phyloP scores from a whole-genome alignment of 495 filamentous ascomycete genomes.

The Penicillium mononematosum region DNA sequence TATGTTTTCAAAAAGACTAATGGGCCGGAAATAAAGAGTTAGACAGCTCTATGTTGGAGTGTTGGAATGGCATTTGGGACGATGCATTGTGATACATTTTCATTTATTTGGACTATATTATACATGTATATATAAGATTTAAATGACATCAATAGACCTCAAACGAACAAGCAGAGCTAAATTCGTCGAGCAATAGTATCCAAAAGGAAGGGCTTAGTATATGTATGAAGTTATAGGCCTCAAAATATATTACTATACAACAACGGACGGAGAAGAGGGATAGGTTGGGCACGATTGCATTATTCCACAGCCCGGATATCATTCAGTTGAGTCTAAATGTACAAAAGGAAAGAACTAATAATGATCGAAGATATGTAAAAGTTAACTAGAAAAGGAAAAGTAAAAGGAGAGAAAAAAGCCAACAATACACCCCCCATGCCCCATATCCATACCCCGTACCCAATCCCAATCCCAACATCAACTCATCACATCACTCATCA shows the following conservation, averaged over 20 bases:
- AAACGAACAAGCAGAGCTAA: not conserved
- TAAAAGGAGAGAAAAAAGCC: slow-evolving; percentile 5
- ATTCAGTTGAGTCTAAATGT: slow-evolving; percentile 14
- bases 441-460: slow-evolving; percentile 7
- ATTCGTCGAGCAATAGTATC: not conserved
- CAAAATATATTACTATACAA: not conserved
- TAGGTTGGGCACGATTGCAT: not conserved
- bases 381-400: slow-evolving; percentile 6
- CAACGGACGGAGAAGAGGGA: not conserved
- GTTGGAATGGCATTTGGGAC: not conserved
- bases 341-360: slow-evolving; percentile 13
- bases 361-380: slow-evolving; percentile 10
- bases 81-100: not conserved
- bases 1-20: slow-evolving; percentile 68
- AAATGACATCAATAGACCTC: not conserved
- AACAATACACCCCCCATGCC: slow-evolving; percentile 10
- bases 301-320: slow-evolving; percentile 6
- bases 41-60: not conserved
- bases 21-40: slow-evolving; percentile 26
- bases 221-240: too few species aligned
- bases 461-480: not conserved
- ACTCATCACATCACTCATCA: slow-evolving; percentile 21
- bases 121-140: not conserved
- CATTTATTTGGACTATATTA: not conserved
- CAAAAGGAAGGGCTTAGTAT: too few species aligned